Base-by-base conservation (phyloP, 2,329 filamentous ascomycete genomes). In the Periconia sp. region DNA sequence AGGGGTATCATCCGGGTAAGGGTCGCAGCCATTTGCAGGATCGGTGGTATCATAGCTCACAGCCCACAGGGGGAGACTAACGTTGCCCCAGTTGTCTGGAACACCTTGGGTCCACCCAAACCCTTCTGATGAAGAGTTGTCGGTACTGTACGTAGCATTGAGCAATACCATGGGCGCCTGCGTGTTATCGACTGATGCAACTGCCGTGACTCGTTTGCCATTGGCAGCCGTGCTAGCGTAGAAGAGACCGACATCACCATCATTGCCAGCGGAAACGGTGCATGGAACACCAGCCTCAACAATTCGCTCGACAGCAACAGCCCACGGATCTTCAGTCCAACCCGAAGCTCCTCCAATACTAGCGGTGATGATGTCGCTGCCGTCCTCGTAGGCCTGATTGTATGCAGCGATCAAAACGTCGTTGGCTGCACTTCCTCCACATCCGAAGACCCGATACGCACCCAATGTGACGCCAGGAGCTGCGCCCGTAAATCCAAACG, bases 361-460 rank as follows among this genome's bases (percentile, higher is more conserved):
- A n/a, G 64, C 55, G 15, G 68, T 65, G 38, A 72, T 72, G 40
- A 71, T 61, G 33, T 71, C 59, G 6, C 62, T 65, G 11, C 46
- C 46, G 30, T 75, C 81, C 56, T 85, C 76, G 51, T 76, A 84
- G 0, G 83, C 83, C 57, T 73, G 74, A 65, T 81, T 78, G 58
- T 80, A 84, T 1, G 82, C 81, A 7, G 76, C 75, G 30, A 85
- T 81, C 37, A 86, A 63, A 7, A 85, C 69, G 45, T 85, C 83
- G 54, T 79, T 78, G 11, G 66, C 61, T n/a, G 75, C 71, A 80
- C 80, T 43, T 84, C 83, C 3, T 83, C 78, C 32, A 15, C 41
- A 44, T 12, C 41, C 41, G 10, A 44, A 44, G 9, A 44, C 41
- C 37, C 41, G 34, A 70, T 52, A 58, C 4, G 48, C 50, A 9